These are phyloP conservation scores for Cyberlindnera americana DNA, from an alignment of 805 yeast genomes.

Conservation along the genomic window DNA sequence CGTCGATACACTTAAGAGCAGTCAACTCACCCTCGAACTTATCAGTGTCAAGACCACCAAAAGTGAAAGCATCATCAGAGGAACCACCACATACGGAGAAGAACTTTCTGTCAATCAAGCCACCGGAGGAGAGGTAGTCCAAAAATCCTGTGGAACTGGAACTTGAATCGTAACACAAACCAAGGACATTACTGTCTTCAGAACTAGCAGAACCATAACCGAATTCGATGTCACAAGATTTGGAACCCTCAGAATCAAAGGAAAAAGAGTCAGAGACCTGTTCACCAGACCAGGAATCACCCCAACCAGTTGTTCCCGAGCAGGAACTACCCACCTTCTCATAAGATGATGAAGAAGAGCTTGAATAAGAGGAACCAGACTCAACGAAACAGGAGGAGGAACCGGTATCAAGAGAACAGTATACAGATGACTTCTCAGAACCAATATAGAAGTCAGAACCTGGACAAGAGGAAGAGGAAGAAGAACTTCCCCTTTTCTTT, in stretches of 20 bases:
- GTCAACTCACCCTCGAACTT: slow-evolving; percentile 42
- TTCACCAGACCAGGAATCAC: slow-evolving; percentile 10
- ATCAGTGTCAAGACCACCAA: slow-evolving; percentile 51
- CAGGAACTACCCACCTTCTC: neutral
- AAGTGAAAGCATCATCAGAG: slow-evolving; percentile 23
- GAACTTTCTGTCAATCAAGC: slow-evolving; percentile 10
- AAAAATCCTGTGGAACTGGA: slow-evolving; percentile 10
- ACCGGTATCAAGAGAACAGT: slow-evolving; percentile 12
- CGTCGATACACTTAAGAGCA: slow-evolving; percentile 9
- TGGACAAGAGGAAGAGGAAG: slow-evolving; percentile 5
- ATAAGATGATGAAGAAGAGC: slow-evolving; percentile 3
- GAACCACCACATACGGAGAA: slow-evolving; percentile 18
- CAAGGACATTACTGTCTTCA: slow-evolving; percentile 10
- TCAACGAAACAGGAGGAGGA: slow-evolving; percentile 4
- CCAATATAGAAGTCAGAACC: slow-evolving; percentile 14
- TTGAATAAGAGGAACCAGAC: slow-evolving; percentile 4
- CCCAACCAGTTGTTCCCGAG: slow-evolving; percentile 11
- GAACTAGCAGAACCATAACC: slow-evolving; percentile 9
- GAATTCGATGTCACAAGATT: slow-evolving; percentile 11
- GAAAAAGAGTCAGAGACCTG: slow-evolving; percentile 10
- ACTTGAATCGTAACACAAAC: slow-evolving; percentile 12
- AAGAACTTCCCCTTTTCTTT: slow-evolving; percentile 7
- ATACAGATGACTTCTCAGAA: slow-evolving; percentile 8
- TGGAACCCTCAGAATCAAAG: slow-evolving; percentile 8
- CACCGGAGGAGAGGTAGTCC: slow-evolving; percentile 8